Evolutionary conservation across 2,329 filamentous ascomycete genomes (phyloP), one percentile per base, ranked within the genome.

Genomic region (Exophiala sp.): DNA sequence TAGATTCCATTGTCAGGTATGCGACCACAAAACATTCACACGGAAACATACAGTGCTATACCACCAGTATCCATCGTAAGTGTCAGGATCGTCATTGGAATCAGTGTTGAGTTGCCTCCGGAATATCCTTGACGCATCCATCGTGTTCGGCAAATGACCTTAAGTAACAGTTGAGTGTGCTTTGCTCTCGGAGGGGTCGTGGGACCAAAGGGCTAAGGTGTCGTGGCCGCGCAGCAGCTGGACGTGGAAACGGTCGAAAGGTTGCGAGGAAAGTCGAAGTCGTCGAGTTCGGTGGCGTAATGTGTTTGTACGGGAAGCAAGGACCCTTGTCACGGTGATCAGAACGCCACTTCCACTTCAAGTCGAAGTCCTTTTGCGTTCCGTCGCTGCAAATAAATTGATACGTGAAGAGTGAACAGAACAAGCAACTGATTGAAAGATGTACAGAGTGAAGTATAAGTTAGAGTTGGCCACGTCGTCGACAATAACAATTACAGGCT

Each of bases 1-100:
- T 16, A 18, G 8, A 16, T 24, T 11, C 5, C n/a, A 12, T 32
- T 7, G 40, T 50, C 43, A 47, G 49, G 36, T 12, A 18, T 10
- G 16, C 38, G 34, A 38, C 12, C 14, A 12, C 21, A 20, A 44
- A 35, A n/a, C 46, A 32, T 44, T 6, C 8, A 10, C 5, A 8
- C 6, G 34, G n/a, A 18, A 8, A 51, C 56, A 18, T 57, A 63
- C 62, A 18, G 50, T 40, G 36, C 54, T 56, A 35, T 65, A 63
- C 52, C 57, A 56, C 42, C 52, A 57, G 41, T 48, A 55, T 11
- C 53, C 58, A 46, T 60, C 45, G 34, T 59, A 29, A 29, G 24
- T 40, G 18, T 53, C 20, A 41, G 49, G 29, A 20, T 47, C 52
- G 40, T 50, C 39, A 32, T 57, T 33, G 33, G 49, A 49, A 11